Evolutionary conservation across 2,329 filamentous ascomycete genomes (phyloP).

Genomic region (Sclerotinia borealis): DNA sequence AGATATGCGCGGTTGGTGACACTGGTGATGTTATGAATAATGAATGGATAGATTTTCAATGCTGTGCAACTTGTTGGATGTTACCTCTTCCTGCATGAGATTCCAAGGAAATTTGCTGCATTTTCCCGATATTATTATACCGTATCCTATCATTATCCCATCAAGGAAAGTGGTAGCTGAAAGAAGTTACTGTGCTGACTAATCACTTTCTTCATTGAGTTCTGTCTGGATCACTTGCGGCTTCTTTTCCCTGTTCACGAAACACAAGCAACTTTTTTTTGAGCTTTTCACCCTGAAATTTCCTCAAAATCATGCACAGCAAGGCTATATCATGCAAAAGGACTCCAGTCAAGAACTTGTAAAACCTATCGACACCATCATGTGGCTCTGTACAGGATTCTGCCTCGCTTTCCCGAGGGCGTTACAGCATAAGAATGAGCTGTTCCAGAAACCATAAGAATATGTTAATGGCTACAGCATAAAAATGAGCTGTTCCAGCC

Average conservation of each 20-base stretch:
- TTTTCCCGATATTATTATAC: too few relatives aligned
- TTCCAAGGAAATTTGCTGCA: neutral
- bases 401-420: neutral
- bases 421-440: too few relatives aligned
- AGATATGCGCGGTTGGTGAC: neutral
- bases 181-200: too few relatives aligned
- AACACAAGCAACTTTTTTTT: too few relatives aligned
- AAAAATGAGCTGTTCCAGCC: neutral
- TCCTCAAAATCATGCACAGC: neutral
- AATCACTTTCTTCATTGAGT: neutral
- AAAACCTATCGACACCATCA: neutral
- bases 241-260: too few relatives aligned
- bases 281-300: too few relatives aligned
- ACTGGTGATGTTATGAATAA: neutral
- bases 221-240: too few relatives aligned
- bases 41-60: conserved; percentile 1
- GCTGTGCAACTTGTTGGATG: neutral
- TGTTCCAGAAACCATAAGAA: too few relatives aligned
- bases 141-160: too few relatives aligned
- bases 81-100: neutral
- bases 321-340: neutral
- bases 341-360: neutral
- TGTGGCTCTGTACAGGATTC: neutral
- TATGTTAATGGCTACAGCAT: too few relatives aligned
- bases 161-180: too few relatives aligned